Base-by-base conservation (phyloP, 2,329 filamentous ascomycete genomes). In the Ascochyta rabiei region DNA sequence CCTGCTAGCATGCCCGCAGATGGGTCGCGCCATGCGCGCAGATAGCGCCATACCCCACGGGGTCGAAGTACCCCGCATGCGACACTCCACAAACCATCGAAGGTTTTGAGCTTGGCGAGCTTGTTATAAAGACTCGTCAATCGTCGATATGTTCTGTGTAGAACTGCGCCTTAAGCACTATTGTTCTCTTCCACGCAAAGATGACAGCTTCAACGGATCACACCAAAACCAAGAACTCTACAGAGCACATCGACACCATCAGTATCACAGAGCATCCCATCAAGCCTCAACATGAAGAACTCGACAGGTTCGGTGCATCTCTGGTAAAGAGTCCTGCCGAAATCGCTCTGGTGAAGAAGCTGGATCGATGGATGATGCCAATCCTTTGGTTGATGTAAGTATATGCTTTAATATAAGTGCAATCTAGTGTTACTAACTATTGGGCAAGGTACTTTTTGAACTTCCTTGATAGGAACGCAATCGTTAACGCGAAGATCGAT, bases 401-500 rank as follows among this genome's bases (percentile, higher is more conserved):
- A 12, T 28, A 3, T 28, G 8, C 26, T 28, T 3, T 10, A 10
- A 28, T n/a, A 28, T 6, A 28, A 28, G 26, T 28, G 3, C 3
- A 28, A 3, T 28, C 26, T 28, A 10, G 6, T 23, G 4, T 6
- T 23, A 28, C 26, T 28, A 3, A 28, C 26, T 12, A n/a, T 10
- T 10, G 3, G 4, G 4, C 10, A 1, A 28, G 26, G 26, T 30
- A 30, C 28, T 62, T 67, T 18, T 60, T 75, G 38, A 75, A 73
- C 38, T 74, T 73, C 37, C 79, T 86, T 26, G 85, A 87, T 62
- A 79, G 84, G 13, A 86, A 86, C 70, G 86, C 87, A 69, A 86
- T 89, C 52, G 84, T 85, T 1, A 81, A 85, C 2, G 86, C 86
- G 0, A 81, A 82, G n/a, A 76, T 89, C 43, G 82, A 84, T 67